phyloP scores from a whole-genome alignment of 768 basidiomycete species.

The Phanerodontia chrysosporium region DNA sequence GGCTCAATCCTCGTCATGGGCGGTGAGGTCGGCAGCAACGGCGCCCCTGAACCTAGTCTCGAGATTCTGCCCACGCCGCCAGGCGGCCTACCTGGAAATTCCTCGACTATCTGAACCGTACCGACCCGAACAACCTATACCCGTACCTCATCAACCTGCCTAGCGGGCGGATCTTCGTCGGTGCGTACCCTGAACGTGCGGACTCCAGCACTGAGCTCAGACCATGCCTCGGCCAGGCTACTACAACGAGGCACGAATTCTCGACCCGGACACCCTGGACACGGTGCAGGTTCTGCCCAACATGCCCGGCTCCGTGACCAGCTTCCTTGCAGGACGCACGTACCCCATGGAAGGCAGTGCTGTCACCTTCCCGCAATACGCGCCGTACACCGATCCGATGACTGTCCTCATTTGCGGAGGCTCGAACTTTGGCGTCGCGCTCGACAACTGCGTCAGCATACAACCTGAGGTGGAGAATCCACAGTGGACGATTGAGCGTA shows the following conservation, averaged over 20 bases:
- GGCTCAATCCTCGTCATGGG: slow-evolving; percentile 73
- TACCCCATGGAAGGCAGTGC: slow-evolving; percentile 76
- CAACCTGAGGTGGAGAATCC: slow-evolving; percentile 59
- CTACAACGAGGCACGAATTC: slow-evolving; percentile 77
- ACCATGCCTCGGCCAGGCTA: slow-evolving; percentile 41
- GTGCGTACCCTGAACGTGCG: slow-evolving; percentile 31
- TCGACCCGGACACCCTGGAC: slow-evolving; percentile 61
- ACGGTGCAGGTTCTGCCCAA: slow-evolving; percentile 62
- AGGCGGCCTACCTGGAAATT: slow-evolving; percentile 60
- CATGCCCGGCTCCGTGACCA: slow-evolving; percentile 69
- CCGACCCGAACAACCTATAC: slow-evolving; percentile 79
- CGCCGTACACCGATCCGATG: slow-evolving; percentile 72
- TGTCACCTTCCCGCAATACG: slow-evolving; percentile 61
- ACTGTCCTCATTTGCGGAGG: slow-evolving; percentile 73
- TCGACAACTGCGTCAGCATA: slow-evolving; percentile 72
- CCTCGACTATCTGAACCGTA: slow-evolving; percentile 64
- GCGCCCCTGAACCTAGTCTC: slow-evolving; percentile 57
- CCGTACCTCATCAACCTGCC: slow-evolving; percentile 74
- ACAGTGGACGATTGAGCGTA: slow-evolving; percentile 71
- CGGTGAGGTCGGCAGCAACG: slow-evolving; percentile 72
- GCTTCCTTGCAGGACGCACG: slow-evolving; percentile 66
- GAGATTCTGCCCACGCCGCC: slow-evolving; percentile 66
- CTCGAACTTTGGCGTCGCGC: slow-evolving; percentile 49
- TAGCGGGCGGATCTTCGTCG: slow-evolving; percentile 63
- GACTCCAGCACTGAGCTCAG: background rate